Conservation (phyloP, 2,329 filamentous ascomycete species). For the Alternaria conjuncta region DNA sequence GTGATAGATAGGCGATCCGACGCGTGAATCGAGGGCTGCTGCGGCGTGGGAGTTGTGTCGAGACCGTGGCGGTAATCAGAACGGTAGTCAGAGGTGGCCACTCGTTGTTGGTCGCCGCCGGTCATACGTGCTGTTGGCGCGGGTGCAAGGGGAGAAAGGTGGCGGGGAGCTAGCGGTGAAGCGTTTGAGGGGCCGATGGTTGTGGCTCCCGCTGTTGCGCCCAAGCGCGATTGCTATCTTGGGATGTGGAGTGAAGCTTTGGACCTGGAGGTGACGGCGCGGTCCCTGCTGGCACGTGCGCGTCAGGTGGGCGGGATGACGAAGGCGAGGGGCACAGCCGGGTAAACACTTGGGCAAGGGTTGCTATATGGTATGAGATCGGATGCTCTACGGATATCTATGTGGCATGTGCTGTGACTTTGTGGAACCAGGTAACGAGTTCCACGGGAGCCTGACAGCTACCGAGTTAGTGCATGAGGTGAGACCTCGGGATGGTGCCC, state of each 20-base stretch:
- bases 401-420: neutral
- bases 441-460: neutral
- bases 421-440: neutral
- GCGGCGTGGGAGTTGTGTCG: conserved; percentile 4
- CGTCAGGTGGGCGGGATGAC: conserved; percentile 14
- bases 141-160: conserved; percentile 2
- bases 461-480: neutral
- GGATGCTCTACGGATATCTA: neutral
- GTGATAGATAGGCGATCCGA: conserved; percentile 15
- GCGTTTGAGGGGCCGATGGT: neutral
- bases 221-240: conserved; percentile 11
- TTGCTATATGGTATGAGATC: neutral
- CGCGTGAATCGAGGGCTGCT: conserved; percentile 3
- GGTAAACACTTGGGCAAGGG: neutral
- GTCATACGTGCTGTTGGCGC: conserved; percentile 14
- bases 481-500: too few relatives aligned
- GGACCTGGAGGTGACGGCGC: conserved; percentile 19
- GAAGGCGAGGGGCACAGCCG: conserved; percentile 1
- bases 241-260: conserved; percentile 13
- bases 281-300: conserved; percentile 26
- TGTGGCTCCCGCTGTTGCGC: conserved; percentile 16
- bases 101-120: conserved; percentile 14
- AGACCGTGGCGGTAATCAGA: conserved; percentile 10
- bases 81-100: conserved; percentile 12
- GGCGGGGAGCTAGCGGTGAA: conserved; percentile 1